Conservation (phyloP, 2,329 filamentous ascomycete species). For the Fusarium drepaniforme region DNA sequence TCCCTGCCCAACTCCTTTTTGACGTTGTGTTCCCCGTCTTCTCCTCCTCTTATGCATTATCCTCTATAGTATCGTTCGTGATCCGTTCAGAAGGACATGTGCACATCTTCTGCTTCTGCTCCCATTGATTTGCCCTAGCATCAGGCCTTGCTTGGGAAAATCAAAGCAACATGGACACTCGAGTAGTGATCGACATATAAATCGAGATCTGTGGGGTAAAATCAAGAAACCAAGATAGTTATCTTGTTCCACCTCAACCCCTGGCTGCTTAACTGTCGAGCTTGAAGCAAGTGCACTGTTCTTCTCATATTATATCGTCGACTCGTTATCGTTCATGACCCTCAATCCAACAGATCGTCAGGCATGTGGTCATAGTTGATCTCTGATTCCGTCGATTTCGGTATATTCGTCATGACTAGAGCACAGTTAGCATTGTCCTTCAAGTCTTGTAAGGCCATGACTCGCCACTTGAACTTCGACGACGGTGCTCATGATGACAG, state of each 20-base stretch:
- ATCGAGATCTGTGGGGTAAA: background rate
- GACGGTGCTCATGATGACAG: background rate
- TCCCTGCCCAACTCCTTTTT: background rate
- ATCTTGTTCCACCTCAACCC: background rate
- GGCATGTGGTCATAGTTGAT: slow-evolving; percentile 55
- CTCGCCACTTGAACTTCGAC: slow-evolving; percentile 24
- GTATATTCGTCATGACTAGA: background rate
- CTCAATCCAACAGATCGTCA: slow-evolving; percentile 46
- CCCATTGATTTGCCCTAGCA: background rate
- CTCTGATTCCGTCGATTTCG: slow-evolving; percentile 21
- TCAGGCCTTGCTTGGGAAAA: slow-evolving; percentile 9
- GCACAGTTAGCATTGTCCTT: slow-evolving; percentile 1
- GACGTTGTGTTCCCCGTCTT: background rate
- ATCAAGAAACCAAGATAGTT: background rate
- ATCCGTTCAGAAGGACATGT: background rate
- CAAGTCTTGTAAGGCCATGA: background rate
- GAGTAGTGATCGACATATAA: background rate
- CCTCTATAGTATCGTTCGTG: background rate
- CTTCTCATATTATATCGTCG: background rate
- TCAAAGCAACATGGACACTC: slow-evolving; percentile 17
- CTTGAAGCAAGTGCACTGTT: background rate
- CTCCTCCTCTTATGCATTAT: background rate
- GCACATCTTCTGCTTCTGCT: background rate
- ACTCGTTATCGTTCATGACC: background rate
- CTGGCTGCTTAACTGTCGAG: background rate